Percentiles rank a stretch among this genome's conserved stretches.
These are phyloP conservation scores for Penicillium polonicum DNA, from an alignment of 2,329 filamentous ascomycete species.

Conservation along the genomic window DNA sequence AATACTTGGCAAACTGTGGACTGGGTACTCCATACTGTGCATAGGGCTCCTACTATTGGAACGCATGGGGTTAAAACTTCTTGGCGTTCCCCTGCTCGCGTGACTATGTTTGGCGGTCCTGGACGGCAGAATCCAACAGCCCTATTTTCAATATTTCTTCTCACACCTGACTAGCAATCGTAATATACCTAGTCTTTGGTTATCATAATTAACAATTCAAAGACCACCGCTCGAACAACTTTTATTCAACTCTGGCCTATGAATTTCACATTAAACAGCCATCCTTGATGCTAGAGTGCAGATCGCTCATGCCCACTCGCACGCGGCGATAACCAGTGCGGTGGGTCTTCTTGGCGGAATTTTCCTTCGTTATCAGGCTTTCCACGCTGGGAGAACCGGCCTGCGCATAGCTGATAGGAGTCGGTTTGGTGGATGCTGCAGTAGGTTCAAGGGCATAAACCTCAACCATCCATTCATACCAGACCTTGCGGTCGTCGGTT, in stretches of 20 bases:
- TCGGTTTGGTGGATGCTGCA: constrained; percentile 16
- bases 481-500: constrained; percentile 92
- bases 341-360: constrained; percentile 9
- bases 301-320: constrained; percentile 46
- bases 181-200: no score
- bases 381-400: constrained; percentile 27
- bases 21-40: no score
- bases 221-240: background rate
- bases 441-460: constrained; percentile 57
- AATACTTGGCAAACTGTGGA: no score
- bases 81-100: background rate
- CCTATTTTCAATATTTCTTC: no score
- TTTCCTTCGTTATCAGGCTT: constrained; percentile 22
- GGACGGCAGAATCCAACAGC: background rate
- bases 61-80: background rate
- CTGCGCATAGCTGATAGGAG: constrained; percentile 34
- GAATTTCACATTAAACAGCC: constrained; percentile 48
- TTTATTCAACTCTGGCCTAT: background rate
- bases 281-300: constrained; percentile 51
- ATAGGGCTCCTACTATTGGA: background rate
- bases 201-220: background rate
- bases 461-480: constrained; percentile 98
- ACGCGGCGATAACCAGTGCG: constrained; percentile 30
- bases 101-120: background rate
- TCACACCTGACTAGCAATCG: no score